Evolutionary conservation across 257 asterid species (phyloP).

Genomic region (Orobanche coerulescens): DNA sequence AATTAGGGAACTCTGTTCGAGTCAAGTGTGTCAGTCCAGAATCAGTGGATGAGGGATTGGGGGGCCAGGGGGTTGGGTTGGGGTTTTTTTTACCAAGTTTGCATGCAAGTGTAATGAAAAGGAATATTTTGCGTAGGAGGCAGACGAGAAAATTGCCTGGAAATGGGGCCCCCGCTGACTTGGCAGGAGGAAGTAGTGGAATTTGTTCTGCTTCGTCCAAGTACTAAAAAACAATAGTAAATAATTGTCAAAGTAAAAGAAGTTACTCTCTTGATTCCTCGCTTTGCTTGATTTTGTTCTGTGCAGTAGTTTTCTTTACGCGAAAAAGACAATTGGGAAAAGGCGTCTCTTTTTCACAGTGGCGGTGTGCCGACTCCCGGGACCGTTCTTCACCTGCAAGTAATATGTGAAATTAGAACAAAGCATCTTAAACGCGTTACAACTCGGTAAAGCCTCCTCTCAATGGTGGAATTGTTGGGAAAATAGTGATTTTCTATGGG

Average conservation of each 20-base stretch:
- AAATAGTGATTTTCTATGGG: no score
- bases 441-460: background rate
- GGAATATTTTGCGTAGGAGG: slow-evolving; percentile 19
- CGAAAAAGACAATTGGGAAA: background rate
- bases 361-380: background rate
- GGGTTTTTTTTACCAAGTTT: slow-evolving; percentile 18
- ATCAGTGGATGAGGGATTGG: slow-evolving; percentile 6
- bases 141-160: slow-evolving; percentile 22
- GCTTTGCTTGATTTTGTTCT: background rate
- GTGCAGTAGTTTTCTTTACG: background rate
- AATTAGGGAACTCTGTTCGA: slow-evolving; percentile 16
- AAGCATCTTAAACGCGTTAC: background rate
- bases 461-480: no score
- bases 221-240: background rate
- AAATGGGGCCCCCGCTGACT: slow-evolving; percentile 39
- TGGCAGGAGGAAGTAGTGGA: slow-evolving; percentile 18
- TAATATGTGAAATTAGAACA: background rate
- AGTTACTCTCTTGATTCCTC: slow-evolving; percentile 14
- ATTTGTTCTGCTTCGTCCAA: slow-evolving; percentile 18
- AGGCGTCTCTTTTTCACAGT: slow-evolving; percentile 15
- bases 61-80: no score
- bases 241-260: background rate
- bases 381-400: slow-evolving; percentile 13
- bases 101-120: slow-evolving; percentile 29
- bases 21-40: slow-evolving; percentile 24